These are phyloP conservation scores for Suillus tomentosus DNA, from an alignment of 768 basidiomycete species.

Conservation along the genomic window DNA sequence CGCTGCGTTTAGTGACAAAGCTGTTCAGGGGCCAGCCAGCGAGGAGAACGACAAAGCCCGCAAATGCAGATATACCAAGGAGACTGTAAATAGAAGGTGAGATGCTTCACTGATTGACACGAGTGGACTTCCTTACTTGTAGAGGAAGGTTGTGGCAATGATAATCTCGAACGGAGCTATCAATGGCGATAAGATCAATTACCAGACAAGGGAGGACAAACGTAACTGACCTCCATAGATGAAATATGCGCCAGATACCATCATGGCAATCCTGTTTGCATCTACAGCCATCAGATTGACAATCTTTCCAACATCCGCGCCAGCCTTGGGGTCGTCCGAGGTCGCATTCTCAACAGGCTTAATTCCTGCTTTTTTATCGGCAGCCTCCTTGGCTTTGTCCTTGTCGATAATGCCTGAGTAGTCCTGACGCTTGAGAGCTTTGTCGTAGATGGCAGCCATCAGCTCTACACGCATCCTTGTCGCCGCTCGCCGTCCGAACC, in stretches of 20 bases:
- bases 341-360: conserved; percentile 27
- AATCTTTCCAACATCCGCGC: conserved; percentile 88
- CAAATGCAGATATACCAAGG: conserved; percentile 70
- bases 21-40: conserved; percentile 54
- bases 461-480: conserved; percentile 77
- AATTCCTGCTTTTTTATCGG: conserved; percentile 23
- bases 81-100: conserved; percentile 40
- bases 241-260: conserved; percentile 58
- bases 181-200: not conserved
- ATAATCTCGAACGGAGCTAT: conserved; percentile 75
- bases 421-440: conserved; percentile 81
- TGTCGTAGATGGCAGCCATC: conserved; percentile 88
- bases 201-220: not conserved
- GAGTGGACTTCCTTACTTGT: conserved; percentile 51
- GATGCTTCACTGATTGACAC: conserved; percentile 1
- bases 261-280: conserved; percentile 61
- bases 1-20: conserved; percentile 38
- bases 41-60: conserved; percentile 54
- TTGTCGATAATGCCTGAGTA: conserved; percentile 74
- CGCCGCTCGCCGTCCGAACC: conserved; percentile 76
- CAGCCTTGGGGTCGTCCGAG: conserved; percentile 59
- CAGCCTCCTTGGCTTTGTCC: conserved; percentile 35
- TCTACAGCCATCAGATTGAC: conserved; percentile 89
- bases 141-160: conserved; percentile 73
- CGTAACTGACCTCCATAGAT: conserved; percentile 59